Evolutionary conservation across 768 basidiomycete species (phyloP), one percentile per base, ranked within the genome.

Genomic region (Cyclocybe aegerita): DNA sequence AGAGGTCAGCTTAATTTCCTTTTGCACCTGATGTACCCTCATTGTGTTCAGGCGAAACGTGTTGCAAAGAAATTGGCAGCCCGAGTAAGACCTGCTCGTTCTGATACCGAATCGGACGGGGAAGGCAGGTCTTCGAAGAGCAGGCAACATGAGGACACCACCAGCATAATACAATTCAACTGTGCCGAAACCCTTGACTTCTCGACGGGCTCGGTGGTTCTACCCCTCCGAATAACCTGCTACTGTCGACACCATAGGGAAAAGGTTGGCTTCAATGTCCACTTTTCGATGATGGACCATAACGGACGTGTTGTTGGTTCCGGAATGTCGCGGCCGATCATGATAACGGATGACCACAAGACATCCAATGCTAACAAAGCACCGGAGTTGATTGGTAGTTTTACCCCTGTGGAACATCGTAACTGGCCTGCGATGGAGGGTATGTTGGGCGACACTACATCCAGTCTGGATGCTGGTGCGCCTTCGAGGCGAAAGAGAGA

Each of bases 311-410:
- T 92, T 42, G 83, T 98, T 46, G 95, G 91, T 10, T 77, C 81
- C 7, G 93, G 93, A 4, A 79, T 76, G 47, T 90, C 93, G 1
- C 82, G 85, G 30, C 93, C 96, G 3, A 94, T 99, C 58, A 95
- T 98, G 86, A 98, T 98, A 58, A 99, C 96, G 1, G 97, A 99
- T 72, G 97, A 99, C 68, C 97, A 99, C 73, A 99, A 99, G 72
- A 93, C 91, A 29, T 81, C 71, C 11, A 61, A 69, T 35, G 61
- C 68, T 12, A 68, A 63, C 42, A 63, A 63, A 53, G 66, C 60
- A 49, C 53, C 59, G 30, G 76, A 72, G 43, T 65, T 71, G 32
- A 46, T 60, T 9, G 58, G 63, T 49, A 65, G 56, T n/a, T 64
- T 72, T 33, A 55, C 69, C 42, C 65, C 67, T 35, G 57, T 70